Evolutionary conservation across 2,329 filamentous ascomycete species (phyloP).

Genomic region (Colletotrichum falcatum): DNA sequence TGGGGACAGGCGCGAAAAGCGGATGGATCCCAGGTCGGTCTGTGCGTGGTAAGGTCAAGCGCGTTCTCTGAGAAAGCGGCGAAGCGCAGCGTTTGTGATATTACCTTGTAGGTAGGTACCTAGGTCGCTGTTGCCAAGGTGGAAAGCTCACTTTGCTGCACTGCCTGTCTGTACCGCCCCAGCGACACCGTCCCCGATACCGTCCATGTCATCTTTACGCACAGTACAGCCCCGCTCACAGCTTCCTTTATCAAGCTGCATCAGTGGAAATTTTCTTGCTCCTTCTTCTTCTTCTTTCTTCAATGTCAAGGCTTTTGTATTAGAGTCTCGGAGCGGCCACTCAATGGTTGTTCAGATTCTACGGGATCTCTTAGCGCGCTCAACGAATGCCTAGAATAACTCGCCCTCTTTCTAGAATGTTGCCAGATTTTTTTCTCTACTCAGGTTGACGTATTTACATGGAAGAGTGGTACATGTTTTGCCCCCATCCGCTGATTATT

Average conservation of each 20-base stretch:
- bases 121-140: not conserved
- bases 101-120: not conserved
- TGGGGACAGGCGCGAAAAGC: not conserved
- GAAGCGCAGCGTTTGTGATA: too few relatives aligned
- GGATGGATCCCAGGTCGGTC: not conserved
- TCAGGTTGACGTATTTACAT: constrained; percentile 58
- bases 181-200: accelerated
- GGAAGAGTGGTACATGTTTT: constrained; percentile 62
- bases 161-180: not conserved
- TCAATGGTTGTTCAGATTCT: constrained; percentile 95
- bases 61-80: not conserved
- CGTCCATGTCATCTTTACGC: accelerated
- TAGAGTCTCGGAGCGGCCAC: constrained; percentile 98
- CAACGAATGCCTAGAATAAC: constrained; percentile 93
- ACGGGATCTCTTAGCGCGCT: constrained; percentile 91
- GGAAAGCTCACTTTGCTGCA: not conserved
- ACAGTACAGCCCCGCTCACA: constrained; percentile 6
- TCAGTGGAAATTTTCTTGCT: constrained; percentile 67
- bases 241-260: constrained; percentile 78
- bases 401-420: constrained; percentile 78
- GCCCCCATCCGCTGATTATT: not conserved
- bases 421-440: constrained; percentile 65
- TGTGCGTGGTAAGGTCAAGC: not conserved
- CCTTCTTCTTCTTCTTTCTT: constrained; percentile 62
- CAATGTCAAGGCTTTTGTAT: constrained; percentile 93